These are phyloP conservation scores for Houttuynia cordata DNA, from an alignment of 164 flowering plant genomes.

Conservation along the genomic window DNA sequence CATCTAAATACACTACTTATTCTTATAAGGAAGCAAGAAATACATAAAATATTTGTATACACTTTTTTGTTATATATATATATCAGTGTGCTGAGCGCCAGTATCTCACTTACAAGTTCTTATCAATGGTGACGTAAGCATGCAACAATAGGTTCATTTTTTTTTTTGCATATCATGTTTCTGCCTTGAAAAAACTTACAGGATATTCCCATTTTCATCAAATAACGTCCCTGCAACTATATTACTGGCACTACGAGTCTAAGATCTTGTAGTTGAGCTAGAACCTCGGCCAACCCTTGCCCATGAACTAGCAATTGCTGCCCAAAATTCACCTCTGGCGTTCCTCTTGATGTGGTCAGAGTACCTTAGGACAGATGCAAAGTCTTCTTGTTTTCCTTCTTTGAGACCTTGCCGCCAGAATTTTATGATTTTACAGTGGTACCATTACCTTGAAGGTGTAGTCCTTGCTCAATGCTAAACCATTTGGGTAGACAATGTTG, in stretches of 20 bases:
- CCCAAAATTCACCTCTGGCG: slow-evolving; percentile 13
- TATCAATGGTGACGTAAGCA: too few species aligned
- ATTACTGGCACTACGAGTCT: not conserved
- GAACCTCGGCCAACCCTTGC: not conserved
- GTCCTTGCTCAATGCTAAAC: not conserved
- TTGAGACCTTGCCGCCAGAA: not conserved
- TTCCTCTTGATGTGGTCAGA: slow-evolving; percentile 18
- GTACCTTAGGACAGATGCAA: slow-evolving; percentile 6
- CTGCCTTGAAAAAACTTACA: too few species aligned
- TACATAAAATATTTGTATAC: too few species aligned
- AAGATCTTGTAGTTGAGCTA: not conserved
- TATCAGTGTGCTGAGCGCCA: too few species aligned
- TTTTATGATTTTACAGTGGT: not conserved
- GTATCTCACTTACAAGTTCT: too few species aligned
- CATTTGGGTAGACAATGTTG: not conserved
- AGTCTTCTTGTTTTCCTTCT: slow-evolving; percentile 1
- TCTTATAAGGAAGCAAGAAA: too few species aligned
- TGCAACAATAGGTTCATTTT: too few species aligned
- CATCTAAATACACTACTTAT: too few species aligned
- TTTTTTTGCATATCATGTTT: too few species aligned
- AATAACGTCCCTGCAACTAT: not conserved
- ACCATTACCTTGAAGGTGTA: not conserved
- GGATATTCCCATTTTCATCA: not conserved
- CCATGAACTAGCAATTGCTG: not conserved
- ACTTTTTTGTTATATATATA: too few species aligned